These are phyloP conservation scores for Blakeslea trispora DNA, from an alignment of 371 early-diverging fungal species.

Conservation along the genomic window DNA sequence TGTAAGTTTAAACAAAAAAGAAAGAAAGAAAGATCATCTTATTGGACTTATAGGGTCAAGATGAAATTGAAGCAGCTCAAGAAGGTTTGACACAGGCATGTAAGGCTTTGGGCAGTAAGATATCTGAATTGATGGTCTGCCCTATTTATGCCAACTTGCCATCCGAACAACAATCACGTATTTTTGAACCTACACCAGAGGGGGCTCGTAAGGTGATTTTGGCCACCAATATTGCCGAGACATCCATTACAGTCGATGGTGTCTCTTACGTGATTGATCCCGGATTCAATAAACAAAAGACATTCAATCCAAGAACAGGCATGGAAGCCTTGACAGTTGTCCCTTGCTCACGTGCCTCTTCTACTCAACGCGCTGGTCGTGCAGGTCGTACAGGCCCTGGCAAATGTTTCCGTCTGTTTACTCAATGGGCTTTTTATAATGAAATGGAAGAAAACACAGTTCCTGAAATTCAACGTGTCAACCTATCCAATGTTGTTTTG, in stretches of 20 bases:
- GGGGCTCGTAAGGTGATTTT: conserved; percentile 97
- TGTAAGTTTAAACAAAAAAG: conserved; percentile 32
- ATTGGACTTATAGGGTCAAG: conserved; percentile 75
- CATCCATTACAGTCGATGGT: conserved; percentile 98
- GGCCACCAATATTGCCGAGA: conserved; percentile 99
- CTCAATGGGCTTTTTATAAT: conserved; percentile 91
- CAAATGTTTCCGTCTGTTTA: conserved; percentile 98
- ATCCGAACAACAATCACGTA: conserved; percentile 91
- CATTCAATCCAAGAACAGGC: conserved; percentile 91
- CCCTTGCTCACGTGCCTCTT: conserved; percentile 94
- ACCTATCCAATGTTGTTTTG: conserved; percentile 90
- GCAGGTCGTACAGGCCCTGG: conserved; percentile 98
- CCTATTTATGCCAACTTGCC: conserved; percentile 97
- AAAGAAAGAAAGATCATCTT: neutral
- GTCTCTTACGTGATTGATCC: conserved; percentile 83
- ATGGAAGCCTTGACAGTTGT: conserved; percentile 96
- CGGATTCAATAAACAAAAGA: conserved; percentile 96
- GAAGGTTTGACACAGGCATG: conserved; percentile 81
- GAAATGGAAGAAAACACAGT: conserved; percentile 93
- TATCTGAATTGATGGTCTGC: conserved; percentile 89
- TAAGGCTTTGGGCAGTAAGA: conserved; percentile 85
- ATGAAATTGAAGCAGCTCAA: conserved; percentile 96
- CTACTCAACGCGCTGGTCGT: conserved; percentile 97
- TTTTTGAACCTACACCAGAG: conserved; percentile 95
- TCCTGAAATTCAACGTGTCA: conserved; percentile 97